phyloP scores from a whole-genome alignment of 805 yeast species.

The Clavispora asparagi region DNA sequence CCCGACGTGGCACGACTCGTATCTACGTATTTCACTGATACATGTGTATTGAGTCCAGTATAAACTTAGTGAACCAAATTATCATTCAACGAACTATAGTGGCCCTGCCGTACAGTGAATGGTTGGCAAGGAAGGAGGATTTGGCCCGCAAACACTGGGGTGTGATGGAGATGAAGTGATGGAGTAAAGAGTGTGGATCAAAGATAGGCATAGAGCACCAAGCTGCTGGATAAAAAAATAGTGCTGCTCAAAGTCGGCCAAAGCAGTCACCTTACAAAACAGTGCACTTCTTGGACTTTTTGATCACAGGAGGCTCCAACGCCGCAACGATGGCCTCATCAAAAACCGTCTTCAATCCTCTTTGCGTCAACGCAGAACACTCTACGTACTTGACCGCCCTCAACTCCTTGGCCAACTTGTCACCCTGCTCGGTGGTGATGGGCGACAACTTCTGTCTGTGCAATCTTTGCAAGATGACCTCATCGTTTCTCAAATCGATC shows the following conservation, averaged over 20 bases:
- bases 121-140: conserved; percentile 1
- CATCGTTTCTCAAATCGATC: conserved; percentile 90
- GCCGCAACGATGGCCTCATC: conserved; percentile 99
- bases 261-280: conserved; percentile 47
- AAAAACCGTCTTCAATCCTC: conserved; percentile 95
- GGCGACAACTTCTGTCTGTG: conserved; percentile 88
- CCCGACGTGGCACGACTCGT: too few species aligned
- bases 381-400: conserved; percentile 96
- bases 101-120: neutral
- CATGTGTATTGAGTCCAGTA: conserved; percentile 1
- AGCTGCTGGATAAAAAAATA: neutral
- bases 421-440: conserved; percentile 82
- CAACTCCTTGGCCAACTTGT: conserved; percentile 85
- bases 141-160: conserved; percentile 1
- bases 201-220: neutral
- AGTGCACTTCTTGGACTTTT: conserved; percentile 76
- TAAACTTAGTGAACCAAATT: conserved; percentile 1
- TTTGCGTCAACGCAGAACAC: conserved; percentile 95
- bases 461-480: conserved; percentile 81
- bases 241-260: neutral
- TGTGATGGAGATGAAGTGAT: neutral
- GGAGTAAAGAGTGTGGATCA: neutral
- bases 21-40: neutral
- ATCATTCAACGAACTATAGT: conserved; percentile 1
- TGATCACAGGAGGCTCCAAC: conserved; percentile 90